A percentile compares a stretch with the other conserved stretches of the same genome.
phyloP scores from a whole-genome alignment of 2,329 filamentous ascomycete species.

The Arachnomyces sp. region DNA sequence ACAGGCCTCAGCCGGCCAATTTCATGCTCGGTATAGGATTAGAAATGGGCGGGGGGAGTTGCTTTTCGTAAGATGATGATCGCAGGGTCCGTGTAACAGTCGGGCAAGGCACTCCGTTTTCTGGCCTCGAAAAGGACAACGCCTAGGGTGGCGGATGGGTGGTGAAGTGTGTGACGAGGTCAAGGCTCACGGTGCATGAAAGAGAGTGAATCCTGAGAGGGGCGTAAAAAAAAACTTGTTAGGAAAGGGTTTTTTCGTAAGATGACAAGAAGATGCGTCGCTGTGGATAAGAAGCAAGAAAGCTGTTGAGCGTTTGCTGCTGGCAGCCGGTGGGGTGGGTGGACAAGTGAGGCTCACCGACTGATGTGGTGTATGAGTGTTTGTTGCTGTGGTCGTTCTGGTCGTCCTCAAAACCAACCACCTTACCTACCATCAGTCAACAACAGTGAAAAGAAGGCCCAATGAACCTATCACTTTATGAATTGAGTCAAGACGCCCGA shows the following conservation, averaged over 20 bases:
- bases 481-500: background rate
- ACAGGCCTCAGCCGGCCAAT: conserved; percentile 24
- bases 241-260: no score
- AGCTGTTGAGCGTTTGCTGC: no score
- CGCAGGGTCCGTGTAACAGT: background rate
- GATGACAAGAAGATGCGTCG: no score
- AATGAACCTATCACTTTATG: background rate
- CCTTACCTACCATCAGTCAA: background rate
- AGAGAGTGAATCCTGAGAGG: background rate
- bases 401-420: background rate
- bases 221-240: background rate
- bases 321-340: no score
- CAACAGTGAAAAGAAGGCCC: background rate
- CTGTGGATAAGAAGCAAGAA: no score
- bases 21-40: conserved; percentile 25
- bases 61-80: background rate
- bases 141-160: background rate
- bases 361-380: no score
- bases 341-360: no score
- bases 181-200: background rate
- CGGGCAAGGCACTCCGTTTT: background rate
- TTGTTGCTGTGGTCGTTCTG: no score
- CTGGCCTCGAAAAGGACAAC: background rate
- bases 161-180: background rate
- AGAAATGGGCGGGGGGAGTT: background rate